Percentiles rank a stretch among this genome's conserved stretches.
These are phyloP conservation scores for Daldinia loculata DNA, from an alignment of 495 filamentous ascomycete genomes.

Conservation along the genomic window DNA sequence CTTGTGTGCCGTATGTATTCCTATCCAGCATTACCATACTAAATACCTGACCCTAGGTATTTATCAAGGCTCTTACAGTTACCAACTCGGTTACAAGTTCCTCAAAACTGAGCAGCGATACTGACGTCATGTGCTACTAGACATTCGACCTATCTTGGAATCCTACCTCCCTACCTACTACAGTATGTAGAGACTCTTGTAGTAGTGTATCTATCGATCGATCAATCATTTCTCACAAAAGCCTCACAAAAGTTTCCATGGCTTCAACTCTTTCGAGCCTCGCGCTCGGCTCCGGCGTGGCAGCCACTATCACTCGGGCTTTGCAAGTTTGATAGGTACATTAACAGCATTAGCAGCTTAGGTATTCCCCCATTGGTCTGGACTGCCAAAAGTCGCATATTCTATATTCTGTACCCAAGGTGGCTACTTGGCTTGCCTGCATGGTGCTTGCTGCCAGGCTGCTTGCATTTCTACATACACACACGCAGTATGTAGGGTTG, in stretches of 20 bases:
- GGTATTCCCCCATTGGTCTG: constrained; percentile 31
- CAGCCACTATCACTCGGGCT: constrained; percentile 13
- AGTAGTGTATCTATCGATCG: not conserved
- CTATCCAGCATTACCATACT: not conserved
- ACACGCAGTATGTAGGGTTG: constrained; percentile 16
- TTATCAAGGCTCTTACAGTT: not conserved
- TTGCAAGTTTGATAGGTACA: not conserved
- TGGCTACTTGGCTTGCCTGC: constrained; percentile 34
- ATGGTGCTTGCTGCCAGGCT: constrained; percentile 13
- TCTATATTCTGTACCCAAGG: not conserved
- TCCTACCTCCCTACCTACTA: no score
- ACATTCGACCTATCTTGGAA: constrained; percentile 23
- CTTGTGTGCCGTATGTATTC: constrained; percentile 20
- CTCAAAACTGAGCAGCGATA: constrained; percentile 2
- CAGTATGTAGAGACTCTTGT: not conserved
- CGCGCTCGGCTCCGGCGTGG: constrained; percentile 5
- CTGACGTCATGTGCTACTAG: constrained; percentile 40
- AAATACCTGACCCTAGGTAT: not conserved
- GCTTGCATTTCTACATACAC: not conserved
- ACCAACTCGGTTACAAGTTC: not conserved
- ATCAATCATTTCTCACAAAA: not conserved
- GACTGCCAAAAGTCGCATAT: constrained; percentile 26
- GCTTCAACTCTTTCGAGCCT: constrained; percentile 8
- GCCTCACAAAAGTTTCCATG: not conserved
- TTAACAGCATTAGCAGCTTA: no score